Conservation (phyloP, 2,329 filamentous ascomycete genomes). For the Tolypocladium tropicale region DNA sequence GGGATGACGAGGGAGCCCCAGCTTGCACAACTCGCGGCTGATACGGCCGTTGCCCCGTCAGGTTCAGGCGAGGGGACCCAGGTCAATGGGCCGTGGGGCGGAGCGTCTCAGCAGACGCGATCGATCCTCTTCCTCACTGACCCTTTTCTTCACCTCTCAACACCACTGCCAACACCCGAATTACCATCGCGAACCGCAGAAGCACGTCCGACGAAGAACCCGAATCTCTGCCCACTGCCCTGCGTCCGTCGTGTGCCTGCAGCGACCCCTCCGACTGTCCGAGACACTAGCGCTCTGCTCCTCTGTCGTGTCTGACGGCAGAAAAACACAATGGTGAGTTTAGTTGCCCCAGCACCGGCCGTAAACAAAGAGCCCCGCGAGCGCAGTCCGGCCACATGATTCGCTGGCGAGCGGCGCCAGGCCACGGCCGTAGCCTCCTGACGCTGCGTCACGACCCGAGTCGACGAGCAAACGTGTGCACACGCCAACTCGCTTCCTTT, state of each 20-base stretch:
- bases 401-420: slow-evolving; percentile 13
- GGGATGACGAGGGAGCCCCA: neutral
- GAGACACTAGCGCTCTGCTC: neutral
- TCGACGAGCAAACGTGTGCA: neutral
- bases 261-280: neutral
- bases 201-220: neutral
- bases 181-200: slow-evolving; percentile 2
- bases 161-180: neutral
- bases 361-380: slow-evolving; percentile 24
- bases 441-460: neutral
- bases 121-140: neutral
- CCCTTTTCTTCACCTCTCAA: neutral
- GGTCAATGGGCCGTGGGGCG: neutral
- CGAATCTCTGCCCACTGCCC: neutral
- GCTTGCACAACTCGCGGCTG: neutral
- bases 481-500: neutral
- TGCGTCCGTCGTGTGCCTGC: neutral
- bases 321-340: slow-evolving; percentile 27
- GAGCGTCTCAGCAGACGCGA: slow-evolving; percentile 3
- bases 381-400: slow-evolving; percentile 16
- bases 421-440: neutral
- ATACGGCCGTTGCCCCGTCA: slow-evolving; percentile 21
- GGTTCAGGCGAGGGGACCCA: slow-evolving; percentile 10
- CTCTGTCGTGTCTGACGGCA: slow-evolving; percentile 6
- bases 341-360: slow-evolving; percentile 24